Conservation (phyloP, 2,329 filamentous ascomycete species). For the Plectosphaerella cucumerina region DNA sequence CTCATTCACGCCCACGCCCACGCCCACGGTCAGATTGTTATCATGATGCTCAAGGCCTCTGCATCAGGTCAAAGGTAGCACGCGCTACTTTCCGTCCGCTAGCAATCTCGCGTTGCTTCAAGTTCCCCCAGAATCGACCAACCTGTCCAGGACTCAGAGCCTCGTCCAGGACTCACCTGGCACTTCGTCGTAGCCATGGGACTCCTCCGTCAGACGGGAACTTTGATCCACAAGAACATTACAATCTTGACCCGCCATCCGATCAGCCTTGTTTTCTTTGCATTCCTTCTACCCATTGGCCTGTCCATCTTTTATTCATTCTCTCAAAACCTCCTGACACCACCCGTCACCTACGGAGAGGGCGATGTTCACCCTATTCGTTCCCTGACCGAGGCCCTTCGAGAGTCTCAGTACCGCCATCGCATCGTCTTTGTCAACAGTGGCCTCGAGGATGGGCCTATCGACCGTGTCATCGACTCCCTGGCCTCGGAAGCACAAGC, state of each 20-base stretch:
- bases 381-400: constrained; percentile 37
- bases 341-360: constrained; percentile 72
- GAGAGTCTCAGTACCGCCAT: constrained; percentile 35
- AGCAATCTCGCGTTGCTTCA: too few relatives aligned
- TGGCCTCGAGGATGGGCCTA: constrained; percentile 63
- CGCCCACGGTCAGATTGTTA: too few relatives aligned
- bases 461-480: constrained; percentile 64
- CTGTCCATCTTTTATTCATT: constrained; percentile 61
- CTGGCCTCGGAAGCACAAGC: constrained; percentile 30
- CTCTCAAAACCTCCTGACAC: constrained; percentile 78
- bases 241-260: constrained; percentile 54
- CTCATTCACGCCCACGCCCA: too few relatives aligned
- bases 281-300: constrained; percentile 55
- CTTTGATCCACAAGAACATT: constrained; percentile 59
- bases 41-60: too few relatives aligned
- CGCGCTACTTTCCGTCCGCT: too few relatives aligned
- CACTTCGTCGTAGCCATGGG: not conserved
- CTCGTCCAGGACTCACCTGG: not conserved
- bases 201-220: constrained; percentile 49
- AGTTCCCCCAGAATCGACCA: too few relatives aligned
- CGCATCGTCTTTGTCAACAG: constrained; percentile 78
- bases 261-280: constrained; percentile 47
- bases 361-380: constrained; percentile 57
- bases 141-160: too few relatives aligned
- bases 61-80: too few relatives aligned